Base-by-base conservation (phyloP, 352 stramenopile genomes). In the Phytopythium oedochilum region DNA sequence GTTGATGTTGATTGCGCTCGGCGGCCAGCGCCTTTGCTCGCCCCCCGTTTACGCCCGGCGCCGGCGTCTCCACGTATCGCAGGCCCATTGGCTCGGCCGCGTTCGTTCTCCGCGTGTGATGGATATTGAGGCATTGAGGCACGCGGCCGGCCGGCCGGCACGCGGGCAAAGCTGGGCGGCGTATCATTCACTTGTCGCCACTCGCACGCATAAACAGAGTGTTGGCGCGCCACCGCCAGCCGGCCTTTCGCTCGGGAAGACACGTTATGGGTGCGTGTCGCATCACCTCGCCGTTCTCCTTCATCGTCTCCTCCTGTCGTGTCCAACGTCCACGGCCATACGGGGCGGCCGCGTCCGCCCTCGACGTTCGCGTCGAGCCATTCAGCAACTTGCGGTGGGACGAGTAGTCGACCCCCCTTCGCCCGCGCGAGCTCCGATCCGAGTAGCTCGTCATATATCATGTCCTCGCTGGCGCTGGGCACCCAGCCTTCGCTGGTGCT, bases 381-480 rank as follows among this genome's bases (percentile, higher is more conserved):
- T 51, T 51, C 44, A 34, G 11, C 44, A 51, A 51, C 44, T 51
- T 51, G 26, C 44, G 26, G 44, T 17, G 31, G 11, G 44, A 17
- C 44, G 15, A 38, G 26, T 26, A 51, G 38, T 15, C 26, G 3
- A 25, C 8, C 2, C 20, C 42, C 20, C n/a, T n/a, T n/a, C n/a
- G n/a, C n/a, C n/a, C n/a, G n/a, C n/a, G n/a, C n/a, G n/a, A n/a
- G n/a, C n/a, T n/a, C n/a, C n/a, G n/a, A n/a, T n/a, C n/a, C n/a
- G n/a, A n/a, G n/a, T 23, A 20, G 20, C 26, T 44, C 26, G n/a
- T 51, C 44, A 51, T 51, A 51, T 51, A 51, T 51, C 44, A 51
- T 51, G 44, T 17, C 44, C 14, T 25, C 38, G 18, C 38, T 44
- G 38, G 38, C 38, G 1, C n/a, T 44, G 38, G 38, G 38, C 5